Base-by-base conservation (phyloP, 2,329 filamentous ascomycete genomes). In the Rhynchosporium graminicola region DNA sequence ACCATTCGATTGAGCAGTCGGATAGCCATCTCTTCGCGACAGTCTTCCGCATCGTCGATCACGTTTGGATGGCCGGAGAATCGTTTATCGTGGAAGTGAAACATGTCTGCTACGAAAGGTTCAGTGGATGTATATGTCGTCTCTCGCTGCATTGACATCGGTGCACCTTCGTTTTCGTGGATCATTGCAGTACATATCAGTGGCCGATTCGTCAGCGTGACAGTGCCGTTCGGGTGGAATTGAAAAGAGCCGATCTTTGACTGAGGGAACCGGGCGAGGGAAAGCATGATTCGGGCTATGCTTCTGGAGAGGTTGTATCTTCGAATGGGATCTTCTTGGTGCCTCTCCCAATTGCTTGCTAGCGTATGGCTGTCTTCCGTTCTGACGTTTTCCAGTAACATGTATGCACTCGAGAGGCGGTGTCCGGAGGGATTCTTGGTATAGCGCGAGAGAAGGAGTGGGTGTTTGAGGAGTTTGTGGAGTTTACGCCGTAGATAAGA, bases 151-250 rank as follows among this genome's bases (percentile, higher is more conserved):
- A 77, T 76, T 8, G 64, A 68, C 60, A 72, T 71, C 38, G 66
- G 67, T 4, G 72, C 67, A 48, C 73, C 73, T n/a, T 74, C 66
- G 65, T 75, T 76, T 65, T 77, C 75, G 7, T 75, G 64, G 5
- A 74, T 72, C n/a, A 71, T 65, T 13, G 70, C 67, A 47, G 65
- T 60, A 15, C 42, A 43, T 4, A 43, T 15, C 13, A 75, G 68
- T 29, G 73, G 74, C 26, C 73, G 71, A 61, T 74, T 76, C 43
- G 72, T 69, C 54, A 76, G 64, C 20, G 69, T 65, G 26, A 76
- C 63, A 48, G 71, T 75, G 31, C 74, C 72, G 61, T 75, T 63
- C 57, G 70, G 71, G 42, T 15, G 43, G 40, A 69, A 71, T 50
- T 67, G 36, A 66, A 72, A 71, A 42, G 67, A 63, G 33, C 66